Percentiles rank a stretch among this genome's conserved stretches.
Evolutionary conservation across 2,329 filamentous ascomycete genomes (phyloP).

Genomic region (Penicillium corylophilum): DNA sequence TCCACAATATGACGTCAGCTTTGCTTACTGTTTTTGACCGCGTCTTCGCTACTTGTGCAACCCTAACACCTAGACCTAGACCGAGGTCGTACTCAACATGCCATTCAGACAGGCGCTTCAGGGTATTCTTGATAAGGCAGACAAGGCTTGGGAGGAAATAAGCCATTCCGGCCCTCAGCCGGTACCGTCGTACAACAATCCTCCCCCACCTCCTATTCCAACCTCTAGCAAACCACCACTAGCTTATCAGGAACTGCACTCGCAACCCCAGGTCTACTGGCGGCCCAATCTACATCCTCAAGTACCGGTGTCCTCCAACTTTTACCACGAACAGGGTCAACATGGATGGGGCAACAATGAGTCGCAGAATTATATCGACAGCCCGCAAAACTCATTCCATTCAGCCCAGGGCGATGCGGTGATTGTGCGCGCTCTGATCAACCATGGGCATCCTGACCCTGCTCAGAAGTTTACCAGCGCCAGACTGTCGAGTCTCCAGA

Average conservation of each 20-base stretch:
- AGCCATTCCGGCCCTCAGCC: constrained; percentile 10
- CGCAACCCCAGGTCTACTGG: constrained; percentile 25
- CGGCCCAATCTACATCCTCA: constrained; percentile 21
- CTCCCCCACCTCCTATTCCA: constrained; percentile 23
- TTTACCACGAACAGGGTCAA: constrained; percentile 24
- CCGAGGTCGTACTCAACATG: constrained; percentile 19
- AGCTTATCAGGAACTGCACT: constrained; percentile 18
- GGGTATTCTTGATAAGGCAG: constrained; percentile 22
- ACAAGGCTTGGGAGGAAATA: constrained; percentile 22
- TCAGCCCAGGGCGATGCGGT: constrained; percentile 21
- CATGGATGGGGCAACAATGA: constrained; percentile 28
- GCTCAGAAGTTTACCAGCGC: constrained; percentile 25
- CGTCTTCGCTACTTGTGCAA: constrained; percentile 7
- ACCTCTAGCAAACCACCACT: constrained; percentile 20
- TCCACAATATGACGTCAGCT: constrained; percentile 20
- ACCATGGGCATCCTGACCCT: constrained; percentile 22
- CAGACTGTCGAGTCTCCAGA: constrained; percentile 23
- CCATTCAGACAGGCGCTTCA: constrained; percentile 25
- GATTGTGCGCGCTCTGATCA: constrained; percentile 25
- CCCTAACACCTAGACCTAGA: constrained; percentile 15
- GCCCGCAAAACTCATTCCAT: constrained; percentile 26
- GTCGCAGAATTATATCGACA: constrained; percentile 24
- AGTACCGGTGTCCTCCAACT: constrained; percentile 21
- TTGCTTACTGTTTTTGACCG: constrained; percentile 11
- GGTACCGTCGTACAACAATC: constrained; percentile 13